Conservation (phyloP, 768 basidiomycete genomes). For the Phanerochaete sordida region DNA sequence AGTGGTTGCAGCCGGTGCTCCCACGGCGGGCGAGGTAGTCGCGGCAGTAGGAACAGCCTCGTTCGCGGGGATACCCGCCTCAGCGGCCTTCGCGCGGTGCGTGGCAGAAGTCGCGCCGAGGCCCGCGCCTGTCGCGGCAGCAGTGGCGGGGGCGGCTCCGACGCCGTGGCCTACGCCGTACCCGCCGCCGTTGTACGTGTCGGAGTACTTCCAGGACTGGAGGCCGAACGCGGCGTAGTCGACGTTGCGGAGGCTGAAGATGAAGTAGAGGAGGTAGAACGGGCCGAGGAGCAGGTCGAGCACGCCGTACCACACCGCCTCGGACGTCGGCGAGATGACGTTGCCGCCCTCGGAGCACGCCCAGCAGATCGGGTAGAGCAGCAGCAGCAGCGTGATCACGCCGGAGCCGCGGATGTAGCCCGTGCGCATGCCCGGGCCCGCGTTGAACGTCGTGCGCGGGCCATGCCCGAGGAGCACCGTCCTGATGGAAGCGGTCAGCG, state of each 20-base stretch:
- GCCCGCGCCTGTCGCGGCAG: not conserved
- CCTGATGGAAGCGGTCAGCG: slow-evolving; percentile 1
- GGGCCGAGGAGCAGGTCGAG: slow-evolving; percentile 37
- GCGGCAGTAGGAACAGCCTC: not conserved
- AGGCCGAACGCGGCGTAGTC: slow-evolving; percentile 23
- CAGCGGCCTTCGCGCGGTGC: not conserved
- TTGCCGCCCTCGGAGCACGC: slow-evolving; percentile 49
- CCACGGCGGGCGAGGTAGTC: not conserved
- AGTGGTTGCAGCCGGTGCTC: not conserved
- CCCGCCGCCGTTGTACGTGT: not conserved
- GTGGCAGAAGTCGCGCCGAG: not conserved
- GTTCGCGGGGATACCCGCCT: not conserved
- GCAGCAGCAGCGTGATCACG: slow-evolving; percentile 46
- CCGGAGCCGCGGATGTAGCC: slow-evolving; percentile 31
- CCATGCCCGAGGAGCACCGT: slow-evolving; percentile 24
- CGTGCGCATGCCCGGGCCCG: slow-evolving; percentile 18
- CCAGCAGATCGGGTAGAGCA: slow-evolving; percentile 57
- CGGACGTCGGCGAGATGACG: slow-evolving; percentile 43
- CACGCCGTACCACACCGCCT: slow-evolving; percentile 54
- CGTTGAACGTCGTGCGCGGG: slow-evolving; percentile 22
- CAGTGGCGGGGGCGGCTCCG: not conserved
- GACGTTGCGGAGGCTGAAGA: slow-evolving; percentile 18
- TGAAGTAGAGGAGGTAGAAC: slow-evolving; percentile 29
- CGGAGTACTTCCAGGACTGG: slow-evolving; percentile 22
- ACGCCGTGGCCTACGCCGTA: not conserved